These are phyloP conservation scores for Lentinula raphanica DNA, from an alignment of 768 basidiomycete species.

Conservation along the genomic window DNA sequence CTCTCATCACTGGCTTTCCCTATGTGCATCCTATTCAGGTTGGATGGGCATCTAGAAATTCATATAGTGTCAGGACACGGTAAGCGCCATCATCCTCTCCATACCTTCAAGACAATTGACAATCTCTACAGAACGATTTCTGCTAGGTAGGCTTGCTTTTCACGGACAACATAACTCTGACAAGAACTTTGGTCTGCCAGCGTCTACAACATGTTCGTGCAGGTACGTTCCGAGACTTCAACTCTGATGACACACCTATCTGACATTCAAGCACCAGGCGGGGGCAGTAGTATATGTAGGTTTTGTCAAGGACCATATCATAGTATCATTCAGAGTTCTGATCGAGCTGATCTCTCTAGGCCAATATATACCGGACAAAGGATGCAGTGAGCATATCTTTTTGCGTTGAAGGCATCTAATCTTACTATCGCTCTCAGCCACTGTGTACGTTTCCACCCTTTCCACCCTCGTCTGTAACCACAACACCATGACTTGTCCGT, in stretches of 20 bases:
- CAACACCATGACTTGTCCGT: conserved; percentile 6
- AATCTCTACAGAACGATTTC: conserved; percentile 30
- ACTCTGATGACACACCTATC: neutral
- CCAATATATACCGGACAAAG: conserved; percentile 50
- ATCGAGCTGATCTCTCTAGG: conserved; percentile 21
- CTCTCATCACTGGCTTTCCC: conserved; percentile 54
- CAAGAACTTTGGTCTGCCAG: conserved; percentile 10
- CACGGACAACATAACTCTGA: neutral
- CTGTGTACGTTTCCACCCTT: conserved; percentile 25
- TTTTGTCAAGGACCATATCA: neutral
- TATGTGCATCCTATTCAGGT: conserved; percentile 45
- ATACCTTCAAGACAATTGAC: neutral
- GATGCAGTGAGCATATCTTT: conserved; percentile 33
- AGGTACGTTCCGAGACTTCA: conserved; percentile 14
- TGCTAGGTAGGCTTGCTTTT: conserved; percentile 21
- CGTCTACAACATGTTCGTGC: conserved; percentile 65
- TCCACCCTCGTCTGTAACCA: neutral
- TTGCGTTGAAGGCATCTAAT: too few species aligned
- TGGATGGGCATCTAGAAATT: conserved; percentile 57
- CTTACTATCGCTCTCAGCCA: too few species aligned
- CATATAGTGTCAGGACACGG: conserved; percentile 53
- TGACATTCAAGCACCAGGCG: conserved; percentile 18
- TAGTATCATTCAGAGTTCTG: too few species aligned
- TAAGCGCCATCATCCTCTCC: conserved; percentile 16
- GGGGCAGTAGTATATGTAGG: conserved; percentile 44